Evolutionary conservation across 768 basidiomycete genomes (phyloP).

Genomic region (Amanita inopinata): DNA sequence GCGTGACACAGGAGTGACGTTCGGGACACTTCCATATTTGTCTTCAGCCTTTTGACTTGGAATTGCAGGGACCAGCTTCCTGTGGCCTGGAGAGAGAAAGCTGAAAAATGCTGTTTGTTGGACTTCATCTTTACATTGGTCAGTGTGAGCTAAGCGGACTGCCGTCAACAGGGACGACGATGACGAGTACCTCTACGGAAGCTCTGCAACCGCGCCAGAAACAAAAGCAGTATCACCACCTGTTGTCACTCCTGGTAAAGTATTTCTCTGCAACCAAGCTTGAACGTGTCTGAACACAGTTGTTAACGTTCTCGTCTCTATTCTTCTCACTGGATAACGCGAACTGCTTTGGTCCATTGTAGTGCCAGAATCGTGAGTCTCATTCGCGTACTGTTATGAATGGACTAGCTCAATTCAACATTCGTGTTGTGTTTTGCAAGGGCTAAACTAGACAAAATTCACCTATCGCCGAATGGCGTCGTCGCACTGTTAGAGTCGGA

Average conservation of each 20-base stretch:
- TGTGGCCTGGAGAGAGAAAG: no score
- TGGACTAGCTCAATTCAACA: constrained; percentile 12
- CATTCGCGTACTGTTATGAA: constrained; percentile 13
- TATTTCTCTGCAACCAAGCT: constrained; percentile 21
- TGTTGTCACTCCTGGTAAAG: constrained; percentile 16
- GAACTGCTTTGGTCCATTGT: no score
- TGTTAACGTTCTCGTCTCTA: constrained; percentile 25
- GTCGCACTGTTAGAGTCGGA: constrained; percentile 42
- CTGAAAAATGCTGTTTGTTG: constrained; percentile 8
- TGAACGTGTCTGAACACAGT: constrained; percentile 28
- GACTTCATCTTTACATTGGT: not conserved
- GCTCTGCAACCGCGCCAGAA: constrained; percentile 42
- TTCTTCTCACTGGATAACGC: constrained; percentile 23
- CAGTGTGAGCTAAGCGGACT: not conserved
- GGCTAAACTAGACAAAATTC: constrained; percentile 30
- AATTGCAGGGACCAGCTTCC: no score
- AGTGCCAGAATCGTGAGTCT: constrained; percentile 60
- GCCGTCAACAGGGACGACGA: constrained; percentile 54
- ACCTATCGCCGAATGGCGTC: constrained; percentile 37
- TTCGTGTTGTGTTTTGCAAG: constrained; percentile 15
- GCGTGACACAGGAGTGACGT: no score
- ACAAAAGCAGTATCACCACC: constrained; percentile 9
- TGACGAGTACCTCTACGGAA: constrained; percentile 72
- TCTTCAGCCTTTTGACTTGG: not conserved
- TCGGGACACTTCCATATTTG: constrained; percentile 2